phyloP scores from a whole-genome alignment of 371 early-diverging fungal species.

The Rhizopus arrhizus region DNA sequence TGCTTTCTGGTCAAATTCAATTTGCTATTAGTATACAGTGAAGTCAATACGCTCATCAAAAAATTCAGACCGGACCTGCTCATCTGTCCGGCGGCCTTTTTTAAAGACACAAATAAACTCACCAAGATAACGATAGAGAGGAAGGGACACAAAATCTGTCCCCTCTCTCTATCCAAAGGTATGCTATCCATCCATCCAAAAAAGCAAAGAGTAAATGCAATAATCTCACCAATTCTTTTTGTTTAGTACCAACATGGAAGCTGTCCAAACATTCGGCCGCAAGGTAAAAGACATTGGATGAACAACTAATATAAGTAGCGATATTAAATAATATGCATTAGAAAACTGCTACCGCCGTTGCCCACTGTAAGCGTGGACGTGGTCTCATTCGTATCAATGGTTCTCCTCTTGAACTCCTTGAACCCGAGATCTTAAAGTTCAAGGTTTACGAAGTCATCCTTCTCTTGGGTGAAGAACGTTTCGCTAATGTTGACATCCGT shows the following conservation, averaged over 20 bases:
- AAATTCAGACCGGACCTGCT: too few species aligned
- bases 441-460: slow-evolving; percentile 99
- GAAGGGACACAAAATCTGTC: background rate
- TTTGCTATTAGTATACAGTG: too few species aligned
- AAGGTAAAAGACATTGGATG: slow-evolving; percentile 16
- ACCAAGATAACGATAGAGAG: too few species aligned
- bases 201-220: background rate
- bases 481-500: slow-evolving; percentile 96
- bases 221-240: slow-evolving; percentile 12
- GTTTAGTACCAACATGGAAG: slow-evolving; percentile 23
- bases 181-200: background rate
- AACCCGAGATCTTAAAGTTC: slow-evolving; percentile 95
- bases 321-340: slow-evolving; percentile 32
- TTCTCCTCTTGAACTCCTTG: slow-evolving; percentile 93
- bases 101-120: too few species aligned
- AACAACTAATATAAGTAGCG: background rate
- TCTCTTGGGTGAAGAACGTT: slow-evolving; percentile 94
- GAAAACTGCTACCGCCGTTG: slow-evolving; percentile 99
- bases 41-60: too few species aligned
- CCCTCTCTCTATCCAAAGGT: slow-evolving; percentile 14
- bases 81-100: too few species aligned
- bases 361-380: slow-evolving; percentile 78
- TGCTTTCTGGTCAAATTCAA: too few species aligned
- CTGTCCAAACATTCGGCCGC: slow-evolving; percentile 33
- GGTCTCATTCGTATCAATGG: slow-evolving; percentile 80